A percentile compares a stretch with the other conserved stretches of the same genome.
Evolutionary conservation across 805 yeast genomes (phyloP).

Genomic region (Tetrapisispora nanseiensis): DNA sequence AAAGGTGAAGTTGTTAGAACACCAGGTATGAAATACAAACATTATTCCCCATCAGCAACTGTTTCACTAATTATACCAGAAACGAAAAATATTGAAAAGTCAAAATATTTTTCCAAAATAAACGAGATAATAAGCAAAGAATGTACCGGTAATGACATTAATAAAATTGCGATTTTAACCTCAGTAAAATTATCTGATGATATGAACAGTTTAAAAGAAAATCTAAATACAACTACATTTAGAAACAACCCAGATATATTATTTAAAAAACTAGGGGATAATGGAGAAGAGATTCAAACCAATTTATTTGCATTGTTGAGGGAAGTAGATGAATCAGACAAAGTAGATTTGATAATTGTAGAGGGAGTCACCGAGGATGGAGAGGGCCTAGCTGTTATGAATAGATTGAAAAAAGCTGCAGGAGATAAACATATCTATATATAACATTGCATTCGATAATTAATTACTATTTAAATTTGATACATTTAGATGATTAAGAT

Average conservation of each 20-base stretch:
- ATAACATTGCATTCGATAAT: not conserved
- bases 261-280: slow-evolving; percentile 33
- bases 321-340: slow-evolving; percentile 55
- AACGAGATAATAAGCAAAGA: slow-evolving; percentile 14
- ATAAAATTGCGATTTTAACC: slow-evolving; percentile 45
- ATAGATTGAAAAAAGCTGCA: slow-evolving; percentile 36
- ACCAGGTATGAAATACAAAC: slow-evolving; percentile 97
- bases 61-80: slow-evolving; percentile 57
- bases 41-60: slow-evolving; percentile 83
- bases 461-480: no score
- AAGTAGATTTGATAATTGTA: slow-evolving; percentile 63
- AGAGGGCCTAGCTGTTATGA: slow-evolving; percentile 93
- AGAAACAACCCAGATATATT: slow-evolving; percentile 5
- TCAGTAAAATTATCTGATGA: slow-evolving; percentile 23
- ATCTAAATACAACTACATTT: not conserved
- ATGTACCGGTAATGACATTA: slow-evolving; percentile 8
- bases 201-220: not conserved
- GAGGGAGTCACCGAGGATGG: slow-evolving; percentile 69
- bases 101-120: slow-evolving; percentile 22
- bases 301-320: slow-evolving; percentile 66
- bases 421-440: slow-evolving; percentile 7
- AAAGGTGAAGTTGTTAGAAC: slow-evolving; percentile 71
- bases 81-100: slow-evolving; percentile 11
- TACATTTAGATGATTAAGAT: no score
- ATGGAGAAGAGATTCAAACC: slow-evolving; percentile 52